Percentiles rank a stretch among this genome's conserved stretches.
These are phyloP conservation scores for Lachnellula suecica DNA, from an alignment of 2,329 filamentous ascomycete genomes.

Conservation along the genomic window DNA sequence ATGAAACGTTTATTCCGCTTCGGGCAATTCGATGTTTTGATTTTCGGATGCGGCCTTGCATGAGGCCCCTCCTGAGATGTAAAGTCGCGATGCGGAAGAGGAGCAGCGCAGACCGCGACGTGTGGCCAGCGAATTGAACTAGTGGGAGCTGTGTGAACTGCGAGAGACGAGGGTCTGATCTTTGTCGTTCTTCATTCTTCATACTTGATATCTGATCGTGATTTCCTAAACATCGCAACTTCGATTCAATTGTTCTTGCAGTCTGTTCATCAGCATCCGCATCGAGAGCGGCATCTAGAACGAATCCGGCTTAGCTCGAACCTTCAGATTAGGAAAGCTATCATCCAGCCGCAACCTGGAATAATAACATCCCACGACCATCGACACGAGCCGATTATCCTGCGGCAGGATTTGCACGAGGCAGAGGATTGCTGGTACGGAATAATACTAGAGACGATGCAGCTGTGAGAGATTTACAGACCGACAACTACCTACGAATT, in stretches of 20 bases:
- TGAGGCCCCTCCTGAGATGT: slow-evolving; percentile 10
- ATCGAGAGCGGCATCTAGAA: neutral
- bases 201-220: neutral
- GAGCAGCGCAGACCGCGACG: slow-evolving; percentile 22
- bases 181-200: neutral
- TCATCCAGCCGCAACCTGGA: neutral
- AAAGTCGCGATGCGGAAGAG: slow-evolving; percentile 22
- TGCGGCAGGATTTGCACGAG: slow-evolving; percentile 5
- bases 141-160: slow-evolving; percentile 9
- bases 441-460: slow-evolving; percentile 14
- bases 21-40: slow-evolving; percentile 29
- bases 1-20: slow-evolving; percentile 25
- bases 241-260: neutral
- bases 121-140: slow-evolving; percentile 13
- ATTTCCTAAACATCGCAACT: neutral
- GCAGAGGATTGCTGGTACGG: slow-evolving; percentile 14
- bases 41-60: slow-evolving; percentile 17
- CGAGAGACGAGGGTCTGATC: neutral
- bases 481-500: slow-evolving; percentile 3
- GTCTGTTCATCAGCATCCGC: neutral
- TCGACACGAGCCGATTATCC: slow-evolving; percentile 6
- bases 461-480: slow-evolving; percentile 12
- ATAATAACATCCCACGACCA: slow-evolving; percentile 1
- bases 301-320: neutral
- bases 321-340: neutral